phyloP scores from a whole-genome alignment of 2,329 filamentous ascomycete genomes.

The Arthrobotrys pseudoclavata region DNA sequence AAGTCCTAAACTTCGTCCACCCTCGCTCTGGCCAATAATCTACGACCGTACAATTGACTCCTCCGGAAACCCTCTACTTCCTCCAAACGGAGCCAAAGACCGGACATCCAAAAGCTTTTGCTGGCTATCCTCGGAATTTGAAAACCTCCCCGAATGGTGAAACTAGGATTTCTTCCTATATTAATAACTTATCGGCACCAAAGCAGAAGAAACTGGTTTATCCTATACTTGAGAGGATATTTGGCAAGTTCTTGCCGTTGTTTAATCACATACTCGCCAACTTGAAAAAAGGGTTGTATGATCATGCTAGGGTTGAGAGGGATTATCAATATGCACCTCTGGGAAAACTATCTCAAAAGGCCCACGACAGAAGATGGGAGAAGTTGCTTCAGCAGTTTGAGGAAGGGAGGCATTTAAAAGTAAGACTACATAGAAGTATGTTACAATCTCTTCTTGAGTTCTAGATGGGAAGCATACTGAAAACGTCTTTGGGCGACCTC shows the following conservation, averaged over 20 bases:
- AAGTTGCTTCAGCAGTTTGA: background rate
- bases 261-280: conserved; percentile 36
- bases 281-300: background rate
- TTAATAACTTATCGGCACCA: conserved; percentile 31
- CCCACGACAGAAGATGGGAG: background rate
- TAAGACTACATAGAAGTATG: no score
- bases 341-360: no score
- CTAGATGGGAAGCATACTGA: no score
- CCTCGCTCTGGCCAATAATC: conserved; percentile 74
- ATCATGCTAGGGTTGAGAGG: background rate
- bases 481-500: no score
- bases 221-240: conserved; percentile 32
- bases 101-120: background rate
- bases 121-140: conserved; percentile 45
- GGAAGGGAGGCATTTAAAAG: no score
- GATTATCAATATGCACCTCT: no score
- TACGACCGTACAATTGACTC: conserved; percentile 66
- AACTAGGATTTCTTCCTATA: conserved; percentile 33
- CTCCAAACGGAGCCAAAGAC: background rate
- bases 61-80: background rate
- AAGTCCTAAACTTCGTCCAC: conserved; percentile 76
- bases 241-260: conserved; percentile 27
- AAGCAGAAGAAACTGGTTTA: conserved; percentile 22
- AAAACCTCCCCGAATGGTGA: conserved; percentile 6
- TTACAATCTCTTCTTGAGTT: no score